Evolutionary conservation across 1,284 basidiomycete species (phyloP), one percentile per base, ranked within the genome.

Genomic region (Pyrrhoderma lamaoense): DNA sequence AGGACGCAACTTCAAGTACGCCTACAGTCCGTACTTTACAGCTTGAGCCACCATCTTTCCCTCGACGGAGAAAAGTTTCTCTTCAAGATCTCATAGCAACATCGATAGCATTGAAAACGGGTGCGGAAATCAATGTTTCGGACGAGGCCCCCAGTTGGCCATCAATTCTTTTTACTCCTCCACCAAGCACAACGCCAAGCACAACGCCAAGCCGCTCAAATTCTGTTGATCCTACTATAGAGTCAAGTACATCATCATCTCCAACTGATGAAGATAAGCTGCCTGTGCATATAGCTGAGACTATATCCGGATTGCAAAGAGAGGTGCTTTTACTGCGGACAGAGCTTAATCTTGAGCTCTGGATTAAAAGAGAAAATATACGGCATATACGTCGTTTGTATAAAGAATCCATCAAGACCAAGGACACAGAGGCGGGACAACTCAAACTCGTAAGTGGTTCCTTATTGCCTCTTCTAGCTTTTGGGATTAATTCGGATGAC

Each of bases 311-410:
- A 7, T 66, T 91, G 51, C 89, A 91, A 63, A 74, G 82, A 42
- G 85, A 90, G 60, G 73, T 86, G 2, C 64, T 89, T 4, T 66
- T 89, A 34, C 67, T 91, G 22, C 74, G 82, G 47, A 89, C 81
- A 61, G 86, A 90, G 57, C 76, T 90, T 38, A 88, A 89, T 61
- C 87, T 90, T 53, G 85, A 91, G 67, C 69, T 83, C 19, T 91
- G 87, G 84, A 70, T 86, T 39, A 81, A 85, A 54, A 71, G 85
- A 57, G 80, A 89, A 65, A 89, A 89, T 55, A 74, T 85, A 48
- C 78, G 79, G 62, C 85, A 89, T 58, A 85, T 92, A 49, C 85
- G 82, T n/a, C 72, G 80, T 42, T 65, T 91, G 46, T 84, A 87
- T 59, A 75, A 82, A 55, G 82, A 89, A 56, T 77, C 76, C n/a